A percentile compares a stretch with the other conserved stretches of the same genome.
These are phyloP conservation scores for Ceriops decandra DNA, from an alignment of 345 rosid genomes.

Conservation along the genomic window DNA sequence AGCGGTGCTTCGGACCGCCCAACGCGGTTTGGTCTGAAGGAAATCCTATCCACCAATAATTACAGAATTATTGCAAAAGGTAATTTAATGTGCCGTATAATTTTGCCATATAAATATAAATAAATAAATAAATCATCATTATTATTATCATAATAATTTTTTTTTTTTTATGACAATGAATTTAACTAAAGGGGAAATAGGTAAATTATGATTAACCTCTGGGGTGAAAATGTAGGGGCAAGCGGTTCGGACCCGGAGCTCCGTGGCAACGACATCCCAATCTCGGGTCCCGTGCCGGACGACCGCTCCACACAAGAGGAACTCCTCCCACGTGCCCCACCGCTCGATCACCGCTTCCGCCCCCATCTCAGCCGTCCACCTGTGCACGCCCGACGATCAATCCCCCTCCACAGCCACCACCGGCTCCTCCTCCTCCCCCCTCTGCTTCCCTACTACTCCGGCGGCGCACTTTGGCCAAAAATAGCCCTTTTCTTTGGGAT, in stretches of 20 bases:
- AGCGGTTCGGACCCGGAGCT: slow-evolving; percentile 66
- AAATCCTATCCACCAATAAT: too few relatives aligned
- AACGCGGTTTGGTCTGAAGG: too few relatives aligned
- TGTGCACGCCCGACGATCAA: slow-evolving; percentile 3
- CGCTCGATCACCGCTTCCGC: slow-evolving; percentile 31
- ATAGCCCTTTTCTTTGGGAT: too few relatives aligned
- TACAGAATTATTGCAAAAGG: background rate
- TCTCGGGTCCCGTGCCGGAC: slow-evolving; percentile 81
- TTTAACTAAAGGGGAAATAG: background rate
- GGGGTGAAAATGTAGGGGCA: slow-evolving; percentile 55
- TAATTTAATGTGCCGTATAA: too few relatives aligned
- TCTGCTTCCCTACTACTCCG: background rate
- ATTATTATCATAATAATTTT: background rate
- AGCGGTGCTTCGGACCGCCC: too few relatives aligned
- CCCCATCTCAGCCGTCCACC: slow-evolving; percentile 23
- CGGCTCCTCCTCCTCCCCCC: too few relatives aligned
- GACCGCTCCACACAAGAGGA: slow-evolving; percentile 79
- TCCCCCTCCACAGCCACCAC: too few relatives aligned
- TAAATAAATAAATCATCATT: too few relatives aligned
- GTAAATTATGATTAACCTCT: slow-evolving; percentile 43
- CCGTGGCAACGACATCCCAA: slow-evolving; percentile 71
- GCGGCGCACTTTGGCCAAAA: slow-evolving; percentile 2
- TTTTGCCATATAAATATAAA: too few relatives aligned
- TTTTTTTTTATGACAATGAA: background rate
- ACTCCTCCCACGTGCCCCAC: slow-evolving; percentile 98